A percentile compares a stretch with the other conserved stretches of the same genome.
These are phyloP conservation scores for Naegleria fowleri DNA, from an alignment of 208 protist genomes.

Conservation along the genomic window DNA sequence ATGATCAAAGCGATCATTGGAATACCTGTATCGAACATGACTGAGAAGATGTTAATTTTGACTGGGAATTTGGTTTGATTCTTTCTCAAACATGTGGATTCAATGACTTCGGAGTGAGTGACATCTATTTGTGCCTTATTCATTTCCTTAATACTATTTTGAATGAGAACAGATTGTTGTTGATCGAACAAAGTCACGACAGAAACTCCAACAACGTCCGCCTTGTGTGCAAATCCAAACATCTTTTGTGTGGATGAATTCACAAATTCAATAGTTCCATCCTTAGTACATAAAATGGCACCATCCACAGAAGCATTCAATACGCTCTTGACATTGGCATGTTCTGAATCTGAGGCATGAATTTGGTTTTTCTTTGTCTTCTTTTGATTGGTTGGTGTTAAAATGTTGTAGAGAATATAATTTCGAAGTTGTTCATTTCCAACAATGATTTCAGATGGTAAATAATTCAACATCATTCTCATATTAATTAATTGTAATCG, in stretches of 20 bases:
- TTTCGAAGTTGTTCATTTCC: background rate
- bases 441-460: background rate
- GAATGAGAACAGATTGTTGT: background rate
- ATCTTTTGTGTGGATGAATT: background rate
- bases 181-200: background rate
- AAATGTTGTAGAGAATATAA: background rate
- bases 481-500: background rate
- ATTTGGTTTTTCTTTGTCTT: background rate
- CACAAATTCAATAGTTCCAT: background rate
- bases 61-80: background rate
- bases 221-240: background rate
- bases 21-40: background rate
- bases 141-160: background rate
- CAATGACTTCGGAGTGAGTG: background rate
- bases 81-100: background rate
- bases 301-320: background rate
- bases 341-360: background rate
- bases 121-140: background rate
- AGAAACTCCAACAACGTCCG: background rate
- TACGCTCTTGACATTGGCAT: background rate
- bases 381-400: background rate
- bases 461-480: background rate
- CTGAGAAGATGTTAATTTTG: background rate
- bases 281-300: background rate
- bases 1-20: background rate